Conservation (phyloP, 192 early-diverging fungal genomes). For the Oehlia diaphana region DNA sequence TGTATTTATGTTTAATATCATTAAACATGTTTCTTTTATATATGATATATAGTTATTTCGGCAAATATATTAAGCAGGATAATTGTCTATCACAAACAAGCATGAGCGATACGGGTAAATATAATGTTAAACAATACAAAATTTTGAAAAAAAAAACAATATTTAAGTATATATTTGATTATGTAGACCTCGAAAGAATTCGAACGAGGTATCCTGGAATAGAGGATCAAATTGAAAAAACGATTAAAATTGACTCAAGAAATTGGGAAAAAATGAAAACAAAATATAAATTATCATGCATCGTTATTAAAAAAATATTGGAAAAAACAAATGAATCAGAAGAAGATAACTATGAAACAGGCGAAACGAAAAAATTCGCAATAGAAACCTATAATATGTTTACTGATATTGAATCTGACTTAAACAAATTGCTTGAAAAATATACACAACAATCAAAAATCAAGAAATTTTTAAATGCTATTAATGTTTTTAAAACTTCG, state of each 20-base stretch:
- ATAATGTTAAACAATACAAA: neutral
- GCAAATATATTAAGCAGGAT: no score
- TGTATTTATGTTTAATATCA: no score
- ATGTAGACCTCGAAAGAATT: neutral
- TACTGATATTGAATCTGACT: neutral
- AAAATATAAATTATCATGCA: neutral
- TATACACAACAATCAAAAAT: neutral
- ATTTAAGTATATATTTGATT: no score
- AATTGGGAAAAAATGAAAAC: neutral
- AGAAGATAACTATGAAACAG: neutral
- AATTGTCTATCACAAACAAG: no score
- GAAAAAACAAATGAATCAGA: no score
- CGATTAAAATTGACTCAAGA: neutral
- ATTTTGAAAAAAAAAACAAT: neutral
- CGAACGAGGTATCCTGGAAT: neutral
- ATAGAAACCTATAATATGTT: neutral
- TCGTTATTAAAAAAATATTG: neutral
- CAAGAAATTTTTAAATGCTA: no score
- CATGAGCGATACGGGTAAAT: no score
- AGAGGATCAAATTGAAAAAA: neutral
- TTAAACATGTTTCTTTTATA: no score
- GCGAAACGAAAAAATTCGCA: no score
- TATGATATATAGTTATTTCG: no score
- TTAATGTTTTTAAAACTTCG: no score
- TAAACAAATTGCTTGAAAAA: neutral